phyloP scores from a whole-genome alignment of 805 yeast genomes.

The Pichia nanzhaoensis region DNA sequence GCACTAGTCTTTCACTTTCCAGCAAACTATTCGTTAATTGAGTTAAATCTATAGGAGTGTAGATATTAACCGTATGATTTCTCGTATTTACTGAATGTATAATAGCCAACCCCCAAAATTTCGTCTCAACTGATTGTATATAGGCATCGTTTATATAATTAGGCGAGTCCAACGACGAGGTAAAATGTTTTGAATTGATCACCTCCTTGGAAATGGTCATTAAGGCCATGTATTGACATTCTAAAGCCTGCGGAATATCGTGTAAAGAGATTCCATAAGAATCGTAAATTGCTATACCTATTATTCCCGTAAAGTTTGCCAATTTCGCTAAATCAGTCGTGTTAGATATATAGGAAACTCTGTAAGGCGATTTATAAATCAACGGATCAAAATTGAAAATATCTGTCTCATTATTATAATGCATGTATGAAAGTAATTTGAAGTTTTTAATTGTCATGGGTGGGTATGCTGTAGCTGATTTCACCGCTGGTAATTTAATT shows the following conservation, averaged over 20 bases:
- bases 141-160: conserved; percentile 23
- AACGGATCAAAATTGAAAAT: conserved; percentile 39
- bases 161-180: conserved; percentile 12
- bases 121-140: conserved; percentile 12
- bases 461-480: conserved; percentile 38
- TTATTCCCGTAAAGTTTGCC: conserved; percentile 27
- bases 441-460: conserved; percentile 48
- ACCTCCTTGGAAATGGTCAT: conserved; percentile 28
- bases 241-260: conserved; percentile 33
- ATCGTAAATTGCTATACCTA: conserved; percentile 31
- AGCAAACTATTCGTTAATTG: conserved; percentile 13
- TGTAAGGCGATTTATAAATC: conserved; percentile 34
- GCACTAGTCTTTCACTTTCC: conserved; percentile 26
- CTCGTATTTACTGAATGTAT: conserved; percentile 56
- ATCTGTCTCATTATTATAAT: conserved; percentile 25
- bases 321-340: conserved; percentile 8
- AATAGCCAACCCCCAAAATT: conserved; percentile 48
- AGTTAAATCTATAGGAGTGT: conserved; percentile 38
- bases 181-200: conserved; percentile 2
- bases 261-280: conserved; percentile 27
- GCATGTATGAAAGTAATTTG: conserved; percentile 49
- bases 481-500: conserved; percentile 9
- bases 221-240: conserved; percentile 37
- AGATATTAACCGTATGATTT: conserved; percentile 41
- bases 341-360: conserved; percentile 31